Conservation (phyloP, 495 filamentous ascomycete species). For the Tuber brumale region DNA sequence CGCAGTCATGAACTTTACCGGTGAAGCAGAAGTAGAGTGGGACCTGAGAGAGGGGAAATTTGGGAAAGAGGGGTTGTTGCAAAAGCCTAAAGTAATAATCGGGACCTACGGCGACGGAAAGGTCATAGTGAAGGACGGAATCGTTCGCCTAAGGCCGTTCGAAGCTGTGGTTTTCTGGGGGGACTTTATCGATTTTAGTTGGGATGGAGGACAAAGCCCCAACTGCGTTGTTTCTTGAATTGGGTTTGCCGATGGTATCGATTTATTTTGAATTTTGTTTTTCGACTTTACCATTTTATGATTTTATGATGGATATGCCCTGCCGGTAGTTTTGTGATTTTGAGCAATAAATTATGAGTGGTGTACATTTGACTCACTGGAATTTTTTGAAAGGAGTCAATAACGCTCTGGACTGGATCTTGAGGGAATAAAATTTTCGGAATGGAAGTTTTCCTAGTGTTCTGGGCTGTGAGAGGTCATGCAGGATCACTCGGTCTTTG, state of each 20-base stretch:
- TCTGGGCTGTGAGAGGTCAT: not conserved
- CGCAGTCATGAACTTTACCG: constrained; percentile 52
- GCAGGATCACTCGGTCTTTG: not conserved
- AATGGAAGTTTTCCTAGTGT: not conserved
- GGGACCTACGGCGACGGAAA: constrained; percentile 43
- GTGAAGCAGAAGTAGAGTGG: constrained; percentile 44
- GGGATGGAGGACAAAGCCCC: not conserved
- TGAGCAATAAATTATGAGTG: not conserved
- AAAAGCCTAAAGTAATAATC: constrained; percentile 43
- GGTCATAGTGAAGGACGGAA: constrained; percentile 14
- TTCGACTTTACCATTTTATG: not conserved
- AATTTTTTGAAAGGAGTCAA: not conserved
- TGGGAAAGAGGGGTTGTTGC: constrained; percentile 26
- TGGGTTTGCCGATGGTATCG: not conserved
- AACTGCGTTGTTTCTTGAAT: not conserved
- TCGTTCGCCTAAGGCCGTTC: constrained; percentile 31
- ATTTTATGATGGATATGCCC: not conserved
- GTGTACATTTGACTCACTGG: not conserved
- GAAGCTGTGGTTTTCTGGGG: constrained; percentile 30
- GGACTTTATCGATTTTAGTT: constrained; percentile 4
- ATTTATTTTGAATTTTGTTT: not conserved
- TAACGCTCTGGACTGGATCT: not conserved
- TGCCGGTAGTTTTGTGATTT: not conserved
- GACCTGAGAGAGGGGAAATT: constrained; percentile 44
- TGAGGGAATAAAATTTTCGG: not conserved